These are phyloP conservation scores for Aspergillus quadricinctus DNA, from an alignment of 2,329 filamentous ascomycete species.

Conservation along the genomic window DNA sequence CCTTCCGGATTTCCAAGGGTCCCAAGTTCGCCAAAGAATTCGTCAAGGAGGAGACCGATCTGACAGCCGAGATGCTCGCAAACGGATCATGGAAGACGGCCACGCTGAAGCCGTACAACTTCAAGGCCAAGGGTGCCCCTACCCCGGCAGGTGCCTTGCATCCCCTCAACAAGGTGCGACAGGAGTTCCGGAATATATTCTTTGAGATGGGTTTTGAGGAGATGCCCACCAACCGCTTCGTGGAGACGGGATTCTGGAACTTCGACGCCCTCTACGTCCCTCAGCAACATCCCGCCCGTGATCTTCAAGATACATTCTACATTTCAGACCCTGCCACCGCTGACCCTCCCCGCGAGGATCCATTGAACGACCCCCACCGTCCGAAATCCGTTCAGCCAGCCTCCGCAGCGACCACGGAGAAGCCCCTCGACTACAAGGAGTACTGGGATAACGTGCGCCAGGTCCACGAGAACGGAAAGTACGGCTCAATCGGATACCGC, in stretches of 20 bases:
- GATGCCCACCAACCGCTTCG: constrained; percentile 91
- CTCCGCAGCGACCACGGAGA: constrained; percentile 47
- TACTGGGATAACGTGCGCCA: constrained; percentile 86
- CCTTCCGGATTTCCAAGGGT: constrained; percentile 79
- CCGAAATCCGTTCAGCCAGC: constrained; percentile 35
- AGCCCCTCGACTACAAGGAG: constrained; percentile 64
- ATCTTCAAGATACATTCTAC: constrained; percentile 98
- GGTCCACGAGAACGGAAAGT: constrained; percentile 88
- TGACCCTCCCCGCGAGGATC: constrained; percentile 60
- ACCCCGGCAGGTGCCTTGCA: constrained; percentile 49
- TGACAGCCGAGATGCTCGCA: constrained; percentile 88
- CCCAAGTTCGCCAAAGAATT: constrained; percentile 85
- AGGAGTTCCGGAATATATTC: constrained; percentile 96
- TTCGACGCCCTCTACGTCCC: constrained; percentile 96
- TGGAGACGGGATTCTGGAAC: constrained; percentile 99
- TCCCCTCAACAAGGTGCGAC: constrained; percentile 83
- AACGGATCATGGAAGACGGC: constrained; percentile 87
- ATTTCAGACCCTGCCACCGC: constrained; percentile 81
- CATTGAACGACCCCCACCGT: constrained; percentile 37
- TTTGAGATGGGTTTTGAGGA: constrained; percentile 99
- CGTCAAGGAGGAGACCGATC: constrained; percentile 86
- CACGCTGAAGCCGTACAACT: constrained; percentile 80
- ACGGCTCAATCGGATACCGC: constrained; percentile 91
- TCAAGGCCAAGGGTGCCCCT: constrained; percentile 61
- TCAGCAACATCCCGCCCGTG: constrained; percentile 94